phyloP scores from a whole-genome alignment of 2,329 filamentous ascomycete species.

The Pyricularia grisea region DNA sequence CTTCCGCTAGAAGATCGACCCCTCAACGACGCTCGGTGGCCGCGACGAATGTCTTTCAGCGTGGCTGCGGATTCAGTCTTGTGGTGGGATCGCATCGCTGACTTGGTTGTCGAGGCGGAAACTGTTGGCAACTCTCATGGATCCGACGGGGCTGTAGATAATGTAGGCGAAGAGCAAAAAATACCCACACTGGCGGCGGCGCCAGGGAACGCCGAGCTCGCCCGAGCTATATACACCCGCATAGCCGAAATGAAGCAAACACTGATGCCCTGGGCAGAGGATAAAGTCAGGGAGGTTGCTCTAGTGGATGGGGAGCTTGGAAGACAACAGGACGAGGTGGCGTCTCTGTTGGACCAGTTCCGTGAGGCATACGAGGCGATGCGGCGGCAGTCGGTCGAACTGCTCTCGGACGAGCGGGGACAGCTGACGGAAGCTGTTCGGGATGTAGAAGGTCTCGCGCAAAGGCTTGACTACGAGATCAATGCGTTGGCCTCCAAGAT shows the following conservation, averaged over 20 bases:
- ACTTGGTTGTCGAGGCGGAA: slow-evolving; percentile 23
- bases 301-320: slow-evolving; percentile 52
- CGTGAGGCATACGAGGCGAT: slow-evolving; percentile 61
- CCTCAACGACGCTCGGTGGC: slow-evolving; percentile 53
- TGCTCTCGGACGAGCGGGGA: slow-evolving; percentile 60
- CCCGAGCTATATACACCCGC: slow-evolving; percentile 41
- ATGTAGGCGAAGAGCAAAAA: slow-evolving; percentile 7
- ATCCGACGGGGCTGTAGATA: slow-evolving; percentile 17
- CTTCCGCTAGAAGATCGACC: slow-evolving; percentile 16
- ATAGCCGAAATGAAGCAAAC: slow-evolving; percentile 41
- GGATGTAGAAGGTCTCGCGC: slow-evolving; percentile 71
- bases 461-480: slow-evolving; percentile 89
- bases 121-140: background rate
- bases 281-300: slow-evolving; percentile 46
- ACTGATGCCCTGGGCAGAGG: slow-evolving; percentile 52
- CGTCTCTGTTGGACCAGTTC: slow-evolving; percentile 58
- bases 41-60: slow-evolving; percentile 66
- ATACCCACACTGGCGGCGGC: background rate
- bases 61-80: slow-evolving; percentile 67
- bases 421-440: slow-evolving; percentile 62
- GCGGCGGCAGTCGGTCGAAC: slow-evolving; percentile 56
- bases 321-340: slow-evolving; percentile 55
- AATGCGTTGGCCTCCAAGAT: slow-evolving; percentile 70
- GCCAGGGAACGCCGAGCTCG: slow-evolving; percentile 37
- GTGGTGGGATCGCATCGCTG: slow-evolving; percentile 49